These are phyloP conservation scores for Cerioporus squamosus DNA, from an alignment of 1,284 basidiomycete species.

Conservation along the genomic window DNA sequence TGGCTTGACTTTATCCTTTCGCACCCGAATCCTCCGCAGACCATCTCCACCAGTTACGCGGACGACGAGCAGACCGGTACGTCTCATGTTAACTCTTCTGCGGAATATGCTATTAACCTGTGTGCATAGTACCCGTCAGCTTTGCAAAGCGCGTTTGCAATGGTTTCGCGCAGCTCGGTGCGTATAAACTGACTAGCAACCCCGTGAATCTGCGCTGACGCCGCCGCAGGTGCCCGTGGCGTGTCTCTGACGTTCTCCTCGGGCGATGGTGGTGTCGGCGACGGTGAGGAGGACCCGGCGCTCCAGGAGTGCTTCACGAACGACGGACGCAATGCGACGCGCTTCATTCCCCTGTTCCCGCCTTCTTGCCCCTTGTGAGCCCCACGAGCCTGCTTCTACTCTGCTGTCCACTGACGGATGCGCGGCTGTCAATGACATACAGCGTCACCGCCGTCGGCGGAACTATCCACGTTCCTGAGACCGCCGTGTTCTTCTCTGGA, in stretches of 20 bases:
- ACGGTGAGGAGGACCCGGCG: conserved; percentile 51
- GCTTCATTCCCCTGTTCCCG: conserved; percentile 68
- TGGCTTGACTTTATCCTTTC: conserved; percentile 59
- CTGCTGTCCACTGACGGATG: background rate
- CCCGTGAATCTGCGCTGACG: background rate
- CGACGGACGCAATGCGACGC: conserved; percentile 53
- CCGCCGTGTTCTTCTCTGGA: conserved; percentile 60
- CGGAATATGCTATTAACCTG: background rate
- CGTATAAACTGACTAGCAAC: conserved; percentile 6
- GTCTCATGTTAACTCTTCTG: background rate
- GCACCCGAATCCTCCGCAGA: conserved; percentile 48
- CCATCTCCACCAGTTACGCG: conserved; percentile 68
- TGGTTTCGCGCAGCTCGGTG: conserved; percentile 67
- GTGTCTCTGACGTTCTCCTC: conserved; percentile 65
- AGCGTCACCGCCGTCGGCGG: conserved; percentile 66
- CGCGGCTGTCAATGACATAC: background rate
- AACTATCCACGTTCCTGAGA: conserved; percentile 60
- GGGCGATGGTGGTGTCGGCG: conserved; percentile 76
- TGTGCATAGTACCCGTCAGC: conserved; percentile 52
- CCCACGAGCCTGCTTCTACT: conserved; percentile 10
- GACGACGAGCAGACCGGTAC: conserved; percentile 71
- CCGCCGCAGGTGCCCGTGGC: conserved; percentile 58
- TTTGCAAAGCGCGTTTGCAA: conserved; percentile 68
- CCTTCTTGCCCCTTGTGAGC: conserved; percentile 53
- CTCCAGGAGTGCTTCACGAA: conserved; percentile 63